A percentile compares a stretch with the other conserved stretches of the same genome.
Evolutionary conservation across 805 yeast genomes (phyloP).

Genomic region (Cyberlindnera sargentensis): DNA sequence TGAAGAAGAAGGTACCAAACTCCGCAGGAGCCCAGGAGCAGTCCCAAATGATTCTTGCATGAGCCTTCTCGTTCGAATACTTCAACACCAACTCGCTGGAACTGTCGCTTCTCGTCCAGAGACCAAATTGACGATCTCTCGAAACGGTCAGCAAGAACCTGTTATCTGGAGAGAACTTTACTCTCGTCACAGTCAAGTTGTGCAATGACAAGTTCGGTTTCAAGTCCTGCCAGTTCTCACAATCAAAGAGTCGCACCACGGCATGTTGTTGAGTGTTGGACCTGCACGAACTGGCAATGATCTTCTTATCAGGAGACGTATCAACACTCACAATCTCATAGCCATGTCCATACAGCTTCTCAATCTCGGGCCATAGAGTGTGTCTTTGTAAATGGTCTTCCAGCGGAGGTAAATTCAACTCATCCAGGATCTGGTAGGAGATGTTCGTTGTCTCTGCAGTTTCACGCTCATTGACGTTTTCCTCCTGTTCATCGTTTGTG

Average conservation of each 20-base stretch:
- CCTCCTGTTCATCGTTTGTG: constrained; percentile 35
- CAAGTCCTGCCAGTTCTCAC: constrained; percentile 53
- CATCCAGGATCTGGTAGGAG: constrained; percentile 39
- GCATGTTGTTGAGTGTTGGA: constrained; percentile 85
- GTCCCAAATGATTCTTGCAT: constrained; percentile 92
- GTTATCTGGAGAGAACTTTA: constrained; percentile 68
- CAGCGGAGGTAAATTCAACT: constrained; percentile 57
- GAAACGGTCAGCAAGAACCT: constrained; percentile 66
- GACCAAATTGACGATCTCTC: constrained; percentile 79
- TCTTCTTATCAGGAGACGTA: constrained; percentile 49
- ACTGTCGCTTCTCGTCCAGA: constrained; percentile 51
- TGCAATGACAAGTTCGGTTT: constrained; percentile 60
- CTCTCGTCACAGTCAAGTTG: constrained; percentile 75
- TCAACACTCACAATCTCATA: constrained; percentile 84
- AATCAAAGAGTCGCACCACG: constrained; percentile 68
- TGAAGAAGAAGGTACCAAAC: constrained; percentile 49
- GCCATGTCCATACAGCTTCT: constrained; percentile 95
- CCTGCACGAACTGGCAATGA: constrained; percentile 86
- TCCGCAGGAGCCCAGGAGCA: constrained; percentile 73
- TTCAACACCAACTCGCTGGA: constrained; percentile 33
- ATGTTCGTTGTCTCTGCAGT: constrained; percentile 30
- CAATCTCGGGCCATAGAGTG: constrained; percentile 92
- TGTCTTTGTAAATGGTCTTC: constrained; percentile 90
- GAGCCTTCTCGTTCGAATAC: constrained; percentile 60
- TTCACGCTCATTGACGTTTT: constrained; percentile 24